A percentile compares a stretch with the other conserved stretches of the same genome.
phyloP scores from a whole-genome alignment of 495 filamentous ascomycete species.

The Delitschia confertaspora region DNA sequence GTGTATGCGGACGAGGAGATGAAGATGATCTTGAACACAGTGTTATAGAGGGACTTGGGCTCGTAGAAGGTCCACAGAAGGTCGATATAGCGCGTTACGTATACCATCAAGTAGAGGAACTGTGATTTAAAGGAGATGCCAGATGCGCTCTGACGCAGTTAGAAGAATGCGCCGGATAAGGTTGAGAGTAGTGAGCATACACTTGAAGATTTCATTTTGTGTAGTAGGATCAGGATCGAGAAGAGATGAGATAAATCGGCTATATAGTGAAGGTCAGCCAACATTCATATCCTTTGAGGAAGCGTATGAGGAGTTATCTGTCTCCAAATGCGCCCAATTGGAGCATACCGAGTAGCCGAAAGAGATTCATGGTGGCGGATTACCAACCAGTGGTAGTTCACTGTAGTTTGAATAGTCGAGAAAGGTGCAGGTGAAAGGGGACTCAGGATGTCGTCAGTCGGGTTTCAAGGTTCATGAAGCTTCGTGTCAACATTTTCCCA shows the following conservation, averaged over 20 bases:
- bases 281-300: conserved; percentile 18
- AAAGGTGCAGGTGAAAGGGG: too few relatives aligned
- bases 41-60: conserved; percentile 64
- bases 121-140: conserved; percentile 98
- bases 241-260: conserved; percentile 90
- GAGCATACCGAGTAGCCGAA: conserved; percentile 64
- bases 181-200: conserved; percentile 41
- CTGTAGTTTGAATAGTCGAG: too few relatives aligned
- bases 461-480: too few relatives aligned
- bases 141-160: conserved; percentile 66
- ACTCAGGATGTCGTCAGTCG: too few relatives aligned
- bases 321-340: conserved; percentile 1
- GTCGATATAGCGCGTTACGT: conserved; percentile 86
- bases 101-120: conserved; percentile 85
- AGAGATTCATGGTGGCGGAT: conserved; percentile 73
- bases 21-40: conserved; percentile 92
- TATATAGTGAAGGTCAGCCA: conserved; percentile 32
- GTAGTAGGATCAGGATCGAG: conserved; percentile 87
- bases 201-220: conserved; percentile 88
- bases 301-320: conserved; percentile 4
- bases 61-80: conserved; percentile 76
- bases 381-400: too few relatives aligned
- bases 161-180: conserved; percentile 8
- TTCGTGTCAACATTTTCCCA: too few relatives aligned
- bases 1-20: conserved; percentile 82